Evolutionary conservation across 2,329 filamentous ascomycete species (phyloP).

Genomic region (Penicillium sp.): DNA sequence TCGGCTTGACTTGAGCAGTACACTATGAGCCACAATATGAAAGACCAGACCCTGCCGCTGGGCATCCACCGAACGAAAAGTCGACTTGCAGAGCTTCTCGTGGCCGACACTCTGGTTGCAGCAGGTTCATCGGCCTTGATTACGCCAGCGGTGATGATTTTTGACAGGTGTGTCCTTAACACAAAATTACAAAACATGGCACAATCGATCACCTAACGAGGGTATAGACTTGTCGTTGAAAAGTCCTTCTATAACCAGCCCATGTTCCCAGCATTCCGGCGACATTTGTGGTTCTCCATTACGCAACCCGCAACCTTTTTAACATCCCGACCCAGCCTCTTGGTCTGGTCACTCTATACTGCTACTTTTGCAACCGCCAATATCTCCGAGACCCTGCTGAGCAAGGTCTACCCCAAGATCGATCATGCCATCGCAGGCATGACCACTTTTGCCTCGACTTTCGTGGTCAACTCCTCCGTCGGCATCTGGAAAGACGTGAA

Average conservation of each 20-base stretch:
- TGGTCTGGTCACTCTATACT: slow-evolving; percentile 65
- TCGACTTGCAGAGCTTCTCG: slow-evolving; percentile 49
- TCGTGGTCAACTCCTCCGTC: slow-evolving; percentile 73
- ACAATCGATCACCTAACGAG: slow-evolving; percentile 13
- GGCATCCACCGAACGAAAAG: slow-evolving; percentile 36
- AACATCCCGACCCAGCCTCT: slow-evolving; percentile 43
- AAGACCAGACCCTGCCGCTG: slow-evolving; percentile 29
- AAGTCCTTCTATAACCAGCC: slow-evolving; percentile 42
- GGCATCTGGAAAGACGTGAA: slow-evolving; percentile 81
- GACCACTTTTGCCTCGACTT: slow-evolving; percentile 76
- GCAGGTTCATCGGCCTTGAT: slow-evolving; percentile 70
- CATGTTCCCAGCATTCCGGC: slow-evolving; percentile 35
- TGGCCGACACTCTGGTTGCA: slow-evolving; percentile 67
- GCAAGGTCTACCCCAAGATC: slow-evolving; percentile 56
- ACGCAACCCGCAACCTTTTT: slow-evolving; percentile 42
- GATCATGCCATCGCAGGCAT: slow-evolving; percentile 69
- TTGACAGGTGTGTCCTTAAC: slow-evolving; percentile 65
- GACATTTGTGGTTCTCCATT: slow-evolving; percentile 39
- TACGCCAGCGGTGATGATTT: slow-evolving; percentile 78
- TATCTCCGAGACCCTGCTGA: slow-evolving; percentile 73
- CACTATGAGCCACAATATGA: slow-evolving; percentile 33
- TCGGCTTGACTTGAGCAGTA: slow-evolving; percentile 3
- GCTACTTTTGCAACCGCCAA: slow-evolving; percentile 89
- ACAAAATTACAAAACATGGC: not conserved
- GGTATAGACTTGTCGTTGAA: slow-evolving; percentile 43